A percentile compares a stretch with the other conserved stretches of the same genome.
phyloP scores from a whole-genome alignment of 2,329 filamentous ascomycete genomes.

The Curvularia eragrostidis region DNA sequence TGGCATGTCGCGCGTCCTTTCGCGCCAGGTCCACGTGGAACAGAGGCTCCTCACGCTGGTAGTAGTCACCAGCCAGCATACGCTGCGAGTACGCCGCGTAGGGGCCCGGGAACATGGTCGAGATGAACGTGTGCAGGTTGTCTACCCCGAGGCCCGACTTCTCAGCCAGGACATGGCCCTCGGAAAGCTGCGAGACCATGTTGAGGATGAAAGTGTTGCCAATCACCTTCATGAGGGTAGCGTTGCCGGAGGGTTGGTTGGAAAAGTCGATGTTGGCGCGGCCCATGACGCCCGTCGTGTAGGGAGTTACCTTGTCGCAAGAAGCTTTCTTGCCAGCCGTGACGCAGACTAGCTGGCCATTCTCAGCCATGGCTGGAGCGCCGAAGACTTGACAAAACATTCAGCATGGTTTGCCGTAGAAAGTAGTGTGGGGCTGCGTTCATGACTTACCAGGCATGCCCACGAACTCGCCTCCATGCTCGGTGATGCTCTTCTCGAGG shows the following conservation, averaged over 20 bases:
- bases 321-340: slow-evolving; percentile 68
- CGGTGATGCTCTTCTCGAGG: slow-evolving; percentile 64
- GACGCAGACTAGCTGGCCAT: slow-evolving; percentile 74
- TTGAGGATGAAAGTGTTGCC: slow-evolving; percentile 87
- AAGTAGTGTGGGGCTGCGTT: slow-evolving; percentile 7
- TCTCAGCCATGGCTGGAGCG: slow-evolving; percentile 72
- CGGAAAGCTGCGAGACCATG: slow-evolving; percentile 80
- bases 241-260: slow-evolving; percentile 70
- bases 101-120: slow-evolving; percentile 75
- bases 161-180: slow-evolving; percentile 80
- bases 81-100: slow-evolving; percentile 77
- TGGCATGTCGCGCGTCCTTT: slow-evolving; percentile 81
- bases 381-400: slow-evolving; percentile 65
- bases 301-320: slow-evolving; percentile 71
- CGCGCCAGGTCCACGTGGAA: slow-evolving; percentile 82
- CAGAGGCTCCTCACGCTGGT: slow-evolving; percentile 76
- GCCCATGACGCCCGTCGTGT: slow-evolving; percentile 74
- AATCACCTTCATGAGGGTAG: slow-evolving; percentile 77
- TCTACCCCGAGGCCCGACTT: slow-evolving; percentile 77
- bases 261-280: slow-evolving; percentile 73
- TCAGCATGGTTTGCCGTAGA: slow-evolving; percentile 25
- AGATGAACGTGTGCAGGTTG: slow-evolving; percentile 73
- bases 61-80: slow-evolving; percentile 78
- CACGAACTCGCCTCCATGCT: slow-evolving; percentile 73
- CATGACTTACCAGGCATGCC: slow-evolving; percentile 63